These are phyloP conservation scores for Eurotiales sp. DNA, from an alignment of 2,329 filamentous ascomycete species.

Conservation along the genomic window DNA sequence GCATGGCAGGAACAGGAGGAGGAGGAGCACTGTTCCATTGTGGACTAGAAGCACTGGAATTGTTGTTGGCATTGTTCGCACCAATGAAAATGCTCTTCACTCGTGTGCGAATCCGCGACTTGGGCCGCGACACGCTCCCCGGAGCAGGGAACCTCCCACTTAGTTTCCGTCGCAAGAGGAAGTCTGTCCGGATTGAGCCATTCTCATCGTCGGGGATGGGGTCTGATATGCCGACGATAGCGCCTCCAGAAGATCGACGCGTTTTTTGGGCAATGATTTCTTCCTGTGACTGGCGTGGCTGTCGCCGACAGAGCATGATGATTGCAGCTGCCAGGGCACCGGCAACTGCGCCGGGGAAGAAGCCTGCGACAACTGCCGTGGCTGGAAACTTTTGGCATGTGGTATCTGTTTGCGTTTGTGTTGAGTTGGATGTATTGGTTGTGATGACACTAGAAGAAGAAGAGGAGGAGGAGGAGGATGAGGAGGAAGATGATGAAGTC, in stretches of 20 bases:
- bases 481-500: slow-evolving; percentile 10
- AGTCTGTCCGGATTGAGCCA: slow-evolving; percentile 42
- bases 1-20: slow-evolving; percentile 21
- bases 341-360: slow-evolving; percentile 44
- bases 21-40: slow-evolving; percentile 20
- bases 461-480: slow-evolving; percentile 14
- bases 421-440: slow-evolving; percentile 18
- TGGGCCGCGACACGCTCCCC: slow-evolving; percentile 20
- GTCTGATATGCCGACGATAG: slow-evolving; percentile 37
- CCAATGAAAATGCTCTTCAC: slow-evolving; percentile 34
- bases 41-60: slow-evolving; percentile 12
- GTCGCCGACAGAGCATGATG: slow-evolving; percentile 40
- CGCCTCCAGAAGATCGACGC: slow-evolving; percentile 29
- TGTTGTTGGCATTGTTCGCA: slow-evolving; percentile 14
- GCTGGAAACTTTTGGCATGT: slow-evolving; percentile 39
- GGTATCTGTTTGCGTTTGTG: slow-evolving; percentile 15
- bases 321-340: slow-evolving; percentile 52
- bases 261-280: slow-evolving; percentile 5
- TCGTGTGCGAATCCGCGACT: slow-evolving; percentile 32
- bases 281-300: slow-evolving; percentile 18
- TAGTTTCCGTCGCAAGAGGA: slow-evolving; percentile 32
- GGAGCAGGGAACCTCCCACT: slow-evolving; percentile 19
- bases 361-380: slow-evolving; percentile 41
- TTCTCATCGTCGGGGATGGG: slow-evolving; percentile 41
- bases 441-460: slow-evolving; percentile 19